These are phyloP conservation scores for Tolypocladium guangdongense DNA, from an alignment of 2,329 filamentous ascomycete genomes.

Conservation along the genomic window DNA sequence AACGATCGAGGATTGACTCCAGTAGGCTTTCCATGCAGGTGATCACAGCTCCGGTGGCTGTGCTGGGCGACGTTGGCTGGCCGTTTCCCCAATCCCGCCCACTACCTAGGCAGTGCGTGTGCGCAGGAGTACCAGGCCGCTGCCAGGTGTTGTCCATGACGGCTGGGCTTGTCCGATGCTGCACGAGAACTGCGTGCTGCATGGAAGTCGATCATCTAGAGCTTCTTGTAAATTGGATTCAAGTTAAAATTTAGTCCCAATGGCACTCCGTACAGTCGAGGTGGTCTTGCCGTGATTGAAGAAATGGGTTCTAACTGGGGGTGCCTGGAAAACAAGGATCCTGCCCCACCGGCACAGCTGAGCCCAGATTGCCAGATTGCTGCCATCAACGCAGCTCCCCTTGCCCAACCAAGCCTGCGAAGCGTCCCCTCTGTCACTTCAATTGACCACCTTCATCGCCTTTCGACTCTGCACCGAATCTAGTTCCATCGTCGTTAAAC, in stretches of 20 bases:
- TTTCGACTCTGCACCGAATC: background rate
- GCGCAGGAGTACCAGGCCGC: background rate
- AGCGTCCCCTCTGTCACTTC: background rate
- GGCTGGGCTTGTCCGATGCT: background rate
- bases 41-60: conserved; percentile 14
- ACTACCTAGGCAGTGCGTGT: too few relatives aligned
- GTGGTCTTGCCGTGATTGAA: background rate
- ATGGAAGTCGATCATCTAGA: background rate
- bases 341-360: too few relatives aligned
- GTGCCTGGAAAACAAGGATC: too few relatives aligned
- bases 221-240: too few relatives aligned
- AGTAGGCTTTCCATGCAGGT: conserved; percentile 25
- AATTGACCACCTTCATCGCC: background rate
- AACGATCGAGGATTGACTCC: conserved; percentile 15
- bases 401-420: background rate
- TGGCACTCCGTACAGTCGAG: background rate
- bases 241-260: too few relatives aligned
- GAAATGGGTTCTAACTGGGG: too few relatives aligned
- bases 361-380: background rate
- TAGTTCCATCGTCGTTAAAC: background rate
- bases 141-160: background rate
- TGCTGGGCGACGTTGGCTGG: background rate
- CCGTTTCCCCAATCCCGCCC: background rate
- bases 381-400: background rate
- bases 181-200: background rate